phyloP scores from a whole-genome alignment of 2,329 filamentous ascomycete genomes.

The Fusarium bactridioides region DNA sequence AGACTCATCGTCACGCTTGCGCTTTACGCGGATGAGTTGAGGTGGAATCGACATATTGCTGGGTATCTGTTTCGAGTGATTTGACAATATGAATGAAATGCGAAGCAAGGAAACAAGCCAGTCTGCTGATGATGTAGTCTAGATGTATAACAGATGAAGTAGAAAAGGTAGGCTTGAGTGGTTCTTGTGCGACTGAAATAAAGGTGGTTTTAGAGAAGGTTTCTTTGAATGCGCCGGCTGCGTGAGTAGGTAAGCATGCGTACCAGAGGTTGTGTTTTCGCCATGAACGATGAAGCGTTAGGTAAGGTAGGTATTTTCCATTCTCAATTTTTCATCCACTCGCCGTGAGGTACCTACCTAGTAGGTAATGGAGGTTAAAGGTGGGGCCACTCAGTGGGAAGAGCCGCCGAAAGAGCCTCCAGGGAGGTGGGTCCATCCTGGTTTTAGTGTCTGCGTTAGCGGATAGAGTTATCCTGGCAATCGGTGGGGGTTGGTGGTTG shows the following conservation, averaged over 20 bases:
- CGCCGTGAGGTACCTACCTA: background rate
- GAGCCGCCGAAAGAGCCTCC: constrained; percentile 7
- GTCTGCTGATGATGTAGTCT: background rate
- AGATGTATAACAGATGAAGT: background rate
- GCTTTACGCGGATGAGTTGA: constrained; percentile 67
- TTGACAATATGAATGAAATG: background rate
- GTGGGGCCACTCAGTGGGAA: background rate
- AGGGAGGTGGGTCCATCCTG: background rate
- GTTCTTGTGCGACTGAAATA: background rate
- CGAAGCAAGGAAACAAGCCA: background rate
- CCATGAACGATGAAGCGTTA: constrained; percentile 11
- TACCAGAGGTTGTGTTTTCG: background rate
- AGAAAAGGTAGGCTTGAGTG: background rate
- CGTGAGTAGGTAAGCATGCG: background rate
- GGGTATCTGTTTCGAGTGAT: background rate
- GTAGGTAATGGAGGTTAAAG: background rate
- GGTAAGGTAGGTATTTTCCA: background rate
- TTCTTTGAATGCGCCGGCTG: background rate
- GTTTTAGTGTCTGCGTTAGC: background rate
- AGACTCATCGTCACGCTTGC: constrained; percentile 63
- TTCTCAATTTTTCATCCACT: constrained; percentile 15
- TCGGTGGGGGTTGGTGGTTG: background rate
- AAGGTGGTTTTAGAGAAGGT: background rate
- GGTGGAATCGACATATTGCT: constrained; percentile 63
- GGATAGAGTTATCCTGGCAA: background rate